Conservation (phyloP, 306 rosid genomes). For the Rosa chinensis region DNA sequence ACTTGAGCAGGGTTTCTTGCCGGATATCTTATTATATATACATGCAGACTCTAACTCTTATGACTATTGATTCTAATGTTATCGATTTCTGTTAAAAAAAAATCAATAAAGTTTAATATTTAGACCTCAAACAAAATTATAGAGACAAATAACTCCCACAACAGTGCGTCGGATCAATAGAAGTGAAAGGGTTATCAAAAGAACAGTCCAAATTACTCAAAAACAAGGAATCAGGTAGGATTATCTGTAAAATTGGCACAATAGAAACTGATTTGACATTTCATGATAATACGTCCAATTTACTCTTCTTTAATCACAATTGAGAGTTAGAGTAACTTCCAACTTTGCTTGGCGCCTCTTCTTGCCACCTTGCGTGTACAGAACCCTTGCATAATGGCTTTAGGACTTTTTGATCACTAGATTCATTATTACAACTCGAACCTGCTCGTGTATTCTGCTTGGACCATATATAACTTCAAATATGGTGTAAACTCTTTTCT, state of each 20-base stretch:
- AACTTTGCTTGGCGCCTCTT: not conserved
- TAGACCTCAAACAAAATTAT: not conserved
- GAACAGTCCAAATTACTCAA: not conserved
- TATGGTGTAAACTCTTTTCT: not conserved
- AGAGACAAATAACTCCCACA: not conserved
- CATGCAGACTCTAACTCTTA: no score
- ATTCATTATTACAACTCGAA: not conserved
- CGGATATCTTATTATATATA: no score
- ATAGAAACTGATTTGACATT: not conserved
- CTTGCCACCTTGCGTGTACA: slow-evolving; percentile 9
- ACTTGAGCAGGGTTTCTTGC: no score
- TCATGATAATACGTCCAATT: not conserved
- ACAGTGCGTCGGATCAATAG: not conserved
- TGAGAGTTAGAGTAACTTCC: not conserved
- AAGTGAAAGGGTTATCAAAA: not conserved
- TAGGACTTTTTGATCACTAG: not conserved
- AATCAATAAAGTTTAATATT: not conserved
- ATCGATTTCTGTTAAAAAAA: no score
- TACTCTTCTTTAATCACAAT: not conserved
- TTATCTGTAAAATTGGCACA: not conserved
- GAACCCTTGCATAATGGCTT: not conserved
- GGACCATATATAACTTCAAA: not conserved
- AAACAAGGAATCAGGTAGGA: not conserved
- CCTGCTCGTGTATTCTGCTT: not conserved
- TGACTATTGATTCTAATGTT: no score